Evolutionary conservation across 2,329 filamentous ascomycete species (phyloP), one percentile per base, ranked within the genome.

Genomic region (Albifimbria verrucaria): DNA sequence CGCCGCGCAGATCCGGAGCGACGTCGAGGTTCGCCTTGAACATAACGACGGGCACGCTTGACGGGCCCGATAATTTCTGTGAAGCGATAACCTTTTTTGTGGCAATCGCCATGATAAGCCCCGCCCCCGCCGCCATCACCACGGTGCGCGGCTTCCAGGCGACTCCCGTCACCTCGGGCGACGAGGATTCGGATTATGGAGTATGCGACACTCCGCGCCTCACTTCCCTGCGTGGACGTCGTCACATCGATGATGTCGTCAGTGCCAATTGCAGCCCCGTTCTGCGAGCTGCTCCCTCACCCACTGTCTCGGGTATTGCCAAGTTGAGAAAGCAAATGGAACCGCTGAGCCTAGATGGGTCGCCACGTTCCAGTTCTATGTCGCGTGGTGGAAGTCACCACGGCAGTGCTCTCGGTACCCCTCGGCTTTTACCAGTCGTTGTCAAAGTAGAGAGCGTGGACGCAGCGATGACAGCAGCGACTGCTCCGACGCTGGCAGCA

Each of bases 271-370:
- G 83, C 70, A 87, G 83, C 67, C 85, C 85, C 7, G 66, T 77
- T 50, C 68, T 87, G 56, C 79, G 82, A 47, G 72, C 70, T n/a
- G 64, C 70, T 23, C 68, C 75, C 17, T 83, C 82, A 18, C 80
- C 81, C 11, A 77, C 74, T 48, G 64, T 85, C 25, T 87, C 88
- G 55, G 92, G 91, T 47, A 92, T 97, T 62, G 89, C 90, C 64
- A 89, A 87, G 62, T 76, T 97, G 64, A 91, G 91, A 67, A 78
- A 87, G 68, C 88, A 94, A 65, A 79, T 96, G 53, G 92, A 96
- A 56, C 84, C 86, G 2, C 75, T 97, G 51, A 89, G 82, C 63
- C 76, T 96, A 15, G 81, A 85, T 56, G 72, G 64, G 20, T 72
- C 71, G 45, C 79, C 83, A 3, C 80, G 80, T 45, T 77, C 77